phyloP scores from a whole-genome alignment of 768 basidiomycete genomes.

The Serendipita sp. region DNA sequence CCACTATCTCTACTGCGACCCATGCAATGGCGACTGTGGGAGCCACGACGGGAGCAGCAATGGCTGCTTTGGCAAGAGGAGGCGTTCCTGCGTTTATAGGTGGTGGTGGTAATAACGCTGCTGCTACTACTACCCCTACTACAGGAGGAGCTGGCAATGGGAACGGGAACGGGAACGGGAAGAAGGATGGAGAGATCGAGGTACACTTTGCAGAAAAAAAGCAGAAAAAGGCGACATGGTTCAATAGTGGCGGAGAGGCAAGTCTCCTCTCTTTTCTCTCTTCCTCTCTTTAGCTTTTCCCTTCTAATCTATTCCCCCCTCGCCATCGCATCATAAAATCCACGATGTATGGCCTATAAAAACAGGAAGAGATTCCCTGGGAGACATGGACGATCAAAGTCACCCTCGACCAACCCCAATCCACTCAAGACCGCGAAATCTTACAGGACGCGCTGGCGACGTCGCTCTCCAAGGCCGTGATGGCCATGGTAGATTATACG shows the following conservation, averaged over 20 bases:
- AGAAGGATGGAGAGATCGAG: conserved; percentile 48
- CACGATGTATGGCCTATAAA: background rate
- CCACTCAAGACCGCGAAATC: conserved; percentile 26
- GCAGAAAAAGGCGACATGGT: conserved; percentile 16
- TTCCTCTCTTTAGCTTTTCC: background rate
- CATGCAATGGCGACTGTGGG: no score
- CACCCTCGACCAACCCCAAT: conserved; percentile 55
- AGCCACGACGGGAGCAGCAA: no score
- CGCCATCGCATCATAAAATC: background rate
- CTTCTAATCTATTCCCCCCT: background rate
- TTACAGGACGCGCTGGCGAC: conserved; percentile 44
- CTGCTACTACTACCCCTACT: conserved; percentile 20
- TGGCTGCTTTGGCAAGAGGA: no score
- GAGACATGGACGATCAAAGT: conserved; percentile 77
- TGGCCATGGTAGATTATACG: conserved; percentile 59
- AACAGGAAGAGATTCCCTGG: conserved; percentile 69
- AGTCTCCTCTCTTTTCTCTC: no score
- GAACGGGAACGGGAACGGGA: conserved; percentile 49
- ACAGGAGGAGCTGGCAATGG: conserved; percentile 33
- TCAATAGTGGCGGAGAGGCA: conserved; percentile 34
- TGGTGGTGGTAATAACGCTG: no score
- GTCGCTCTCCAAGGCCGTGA: conserved; percentile 48
- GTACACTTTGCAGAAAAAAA: conserved; percentile 16
- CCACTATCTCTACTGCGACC: conserved; percentile 15
- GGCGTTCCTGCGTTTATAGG: no score